These are phyloP conservation scores for Trichophyton simii DNA, from an alignment of 2,329 filamentous ascomycete species.

Conservation along the genomic window DNA sequence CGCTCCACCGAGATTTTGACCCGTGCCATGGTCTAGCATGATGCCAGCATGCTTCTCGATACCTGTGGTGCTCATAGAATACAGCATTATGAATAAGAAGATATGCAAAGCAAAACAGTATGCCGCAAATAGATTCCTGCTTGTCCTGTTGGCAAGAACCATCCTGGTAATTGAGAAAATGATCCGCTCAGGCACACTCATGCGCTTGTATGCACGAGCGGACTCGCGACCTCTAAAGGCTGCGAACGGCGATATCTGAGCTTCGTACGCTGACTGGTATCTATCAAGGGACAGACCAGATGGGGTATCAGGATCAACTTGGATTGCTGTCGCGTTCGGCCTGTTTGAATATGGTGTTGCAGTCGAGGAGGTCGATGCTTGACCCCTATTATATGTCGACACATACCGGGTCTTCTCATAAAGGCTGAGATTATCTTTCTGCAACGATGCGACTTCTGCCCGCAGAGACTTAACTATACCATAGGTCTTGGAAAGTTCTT, in stretches of 20 bases:
- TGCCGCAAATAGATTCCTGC: constrained; percentile 82
- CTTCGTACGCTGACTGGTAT: constrained; percentile 87
- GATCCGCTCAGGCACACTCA: constrained; percentile 80
- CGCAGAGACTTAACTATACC: constrained; percentile 70
- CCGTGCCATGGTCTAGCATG: background rate
- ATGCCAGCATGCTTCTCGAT: constrained; percentile 6
- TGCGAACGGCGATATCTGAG: constrained; percentile 88
- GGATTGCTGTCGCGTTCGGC: constrained; percentile 61
- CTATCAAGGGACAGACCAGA: constrained; percentile 63
- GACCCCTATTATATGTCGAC: constrained; percentile 74
- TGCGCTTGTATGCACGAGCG: constrained; percentile 76
- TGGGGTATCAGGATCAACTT: constrained; percentile 46
- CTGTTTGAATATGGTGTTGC: constrained; percentile 51
- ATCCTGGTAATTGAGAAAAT: constrained; percentile 85
- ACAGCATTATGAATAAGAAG: constrained; percentile 74
- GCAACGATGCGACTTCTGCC: constrained; percentile 79
- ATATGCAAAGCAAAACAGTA: constrained; percentile 86
- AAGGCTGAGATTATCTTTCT: constrained; percentile 88
- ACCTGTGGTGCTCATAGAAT: constrained; percentile 50
- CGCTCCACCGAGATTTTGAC: background rate
- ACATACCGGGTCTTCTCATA: constrained; percentile 98
- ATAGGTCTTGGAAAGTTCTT: constrained; percentile 76
- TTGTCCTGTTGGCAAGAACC: constrained; percentile 78
- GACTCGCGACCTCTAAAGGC: constrained; percentile 91
- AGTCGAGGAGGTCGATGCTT: constrained; percentile 47